Percentiles rank a stretch among this genome's conserved stretches.
These are phyloP conservation scores for Candida khao-thaluensis DNA, from an alignment of 805 yeast species.

Conservation along the genomic window DNA sequence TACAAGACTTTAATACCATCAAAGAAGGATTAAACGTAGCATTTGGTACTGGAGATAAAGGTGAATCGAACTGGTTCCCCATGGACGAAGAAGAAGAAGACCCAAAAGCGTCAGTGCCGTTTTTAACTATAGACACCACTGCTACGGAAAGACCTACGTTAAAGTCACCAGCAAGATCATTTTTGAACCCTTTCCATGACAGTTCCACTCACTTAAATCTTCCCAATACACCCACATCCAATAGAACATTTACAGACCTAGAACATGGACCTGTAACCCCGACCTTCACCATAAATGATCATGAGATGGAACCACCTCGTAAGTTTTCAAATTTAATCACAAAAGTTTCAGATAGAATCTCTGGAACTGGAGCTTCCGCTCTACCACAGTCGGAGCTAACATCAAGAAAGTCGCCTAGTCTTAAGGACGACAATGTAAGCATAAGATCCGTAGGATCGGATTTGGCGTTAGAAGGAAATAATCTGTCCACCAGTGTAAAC, in stretches of 20 bases:
- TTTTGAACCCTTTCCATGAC: constrained; percentile 9
- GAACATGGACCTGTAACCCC: constrained; percentile 20
- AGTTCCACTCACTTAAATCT: background rate
- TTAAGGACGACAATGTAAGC: constrained; percentile 1
- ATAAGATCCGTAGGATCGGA: constrained; percentile 7
- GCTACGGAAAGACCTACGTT: background rate
- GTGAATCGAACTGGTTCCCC: constrained; percentile 33
- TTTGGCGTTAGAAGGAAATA: background rate
- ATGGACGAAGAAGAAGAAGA: constrained; percentile 1
- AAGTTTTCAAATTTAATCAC: constrained; percentile 26
- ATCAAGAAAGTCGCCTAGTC: constrained; percentile 6
- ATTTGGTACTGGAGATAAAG: constrained; percentile 24
- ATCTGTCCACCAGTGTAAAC: constrained; percentile 9
- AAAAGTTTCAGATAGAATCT: constrained; percentile 35
- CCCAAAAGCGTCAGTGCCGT: constrained; percentile 9
- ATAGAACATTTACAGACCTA: constrained; percentile 14
- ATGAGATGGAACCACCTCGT: constrained; percentile 20
- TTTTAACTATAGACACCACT: constrained; percentile 21
- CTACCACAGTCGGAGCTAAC: constrained; percentile 4
- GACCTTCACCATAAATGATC: constrained; percentile 10
- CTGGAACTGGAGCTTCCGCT: constrained; percentile 28
- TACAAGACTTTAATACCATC: constrained; percentile 31
- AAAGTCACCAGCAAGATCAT: background rate
- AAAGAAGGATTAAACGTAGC: constrained; percentile 35
- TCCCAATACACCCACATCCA: constrained; percentile 10